Percentiles rank a stretch among this genome's conserved stretches.
phyloP scores from a whole-genome alignment of 1,139 yeast species.

The Arxiozyma heterogenica region DNA sequence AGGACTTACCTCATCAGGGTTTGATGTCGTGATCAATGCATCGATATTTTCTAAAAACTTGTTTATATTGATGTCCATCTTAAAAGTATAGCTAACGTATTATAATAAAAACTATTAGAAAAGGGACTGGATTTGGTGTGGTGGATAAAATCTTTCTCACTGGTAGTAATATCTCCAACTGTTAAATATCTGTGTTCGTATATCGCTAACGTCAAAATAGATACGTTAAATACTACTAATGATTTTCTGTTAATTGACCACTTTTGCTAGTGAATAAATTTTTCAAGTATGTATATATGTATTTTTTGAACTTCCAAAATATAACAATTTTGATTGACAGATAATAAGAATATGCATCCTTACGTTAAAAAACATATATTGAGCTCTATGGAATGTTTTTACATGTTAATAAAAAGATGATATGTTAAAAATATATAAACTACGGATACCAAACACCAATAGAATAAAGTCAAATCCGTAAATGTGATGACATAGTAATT shows the following conservation, averaged over 20 bases:
- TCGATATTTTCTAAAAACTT: conserved; percentile 60
- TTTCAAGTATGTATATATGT: not conserved
- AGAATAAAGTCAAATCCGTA: too few species aligned
- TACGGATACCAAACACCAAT: too few species aligned
- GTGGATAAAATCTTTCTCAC: not conserved
- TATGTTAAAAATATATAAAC: too few species aligned
- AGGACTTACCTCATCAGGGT: conserved; percentile 62
- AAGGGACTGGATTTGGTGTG: not conserved
- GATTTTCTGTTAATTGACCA: not conserved
- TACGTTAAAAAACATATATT: not conserved
- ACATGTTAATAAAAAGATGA: not conserved
- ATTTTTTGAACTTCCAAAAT: too few species aligned
- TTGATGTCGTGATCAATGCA: conserved; percentile 67
- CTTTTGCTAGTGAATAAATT: too few species aligned
- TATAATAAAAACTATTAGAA: not conserved
- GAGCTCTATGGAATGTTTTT: too few species aligned
- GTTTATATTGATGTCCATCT: not conserved
- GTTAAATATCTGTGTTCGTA: not conserved
- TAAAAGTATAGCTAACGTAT: not conserved
- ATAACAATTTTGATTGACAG: not conserved
- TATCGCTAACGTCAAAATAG: too few species aligned
- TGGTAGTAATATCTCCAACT: not conserved
- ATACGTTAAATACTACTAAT: too few species aligned
- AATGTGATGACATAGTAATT: too few species aligned
- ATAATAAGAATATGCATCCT: too few species aligned